Evolutionary conservation across 2,329 filamentous ascomycete genomes (phyloP).

Genomic region (Didymella glomerata): DNA sequence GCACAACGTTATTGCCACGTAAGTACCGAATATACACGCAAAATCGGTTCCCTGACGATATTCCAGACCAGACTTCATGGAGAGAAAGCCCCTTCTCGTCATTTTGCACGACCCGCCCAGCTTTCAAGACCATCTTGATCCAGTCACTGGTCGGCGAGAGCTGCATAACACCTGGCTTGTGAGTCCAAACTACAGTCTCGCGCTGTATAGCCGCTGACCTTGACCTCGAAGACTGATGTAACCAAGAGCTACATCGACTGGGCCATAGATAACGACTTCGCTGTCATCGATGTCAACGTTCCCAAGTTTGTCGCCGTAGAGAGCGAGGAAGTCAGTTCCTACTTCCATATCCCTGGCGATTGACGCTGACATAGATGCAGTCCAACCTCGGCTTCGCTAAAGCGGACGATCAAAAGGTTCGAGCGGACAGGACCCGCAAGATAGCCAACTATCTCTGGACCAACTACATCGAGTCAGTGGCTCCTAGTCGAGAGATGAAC

Average conservation of each 20-base stretch:
- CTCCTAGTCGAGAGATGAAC: neutral
- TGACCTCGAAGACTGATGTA: constrained; percentile 73
- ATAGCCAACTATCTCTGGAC: constrained; percentile 92
- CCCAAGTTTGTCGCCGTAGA: constrained; percentile 74
- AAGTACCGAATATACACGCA: constrained; percentile 32
- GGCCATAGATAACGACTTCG: constrained; percentile 79
- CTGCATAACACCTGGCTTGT: constrained; percentile 90
- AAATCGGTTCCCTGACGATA: constrained; percentile 3
- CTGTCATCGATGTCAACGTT: constrained; percentile 90
- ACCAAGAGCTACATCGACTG: constrained; percentile 84
- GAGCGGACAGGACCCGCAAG: constrained; percentile 65
- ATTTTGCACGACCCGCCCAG: constrained; percentile 86
- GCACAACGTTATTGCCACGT: constrained; percentile 85
- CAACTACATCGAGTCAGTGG: constrained; percentile 82
- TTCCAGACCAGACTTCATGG: constrained; percentile 68
- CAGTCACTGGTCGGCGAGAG: constrained; percentile 73
- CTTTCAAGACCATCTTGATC: constrained; percentile 54
- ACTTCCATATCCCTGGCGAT: too few species aligned
- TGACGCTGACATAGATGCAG: constrained; percentile 22
- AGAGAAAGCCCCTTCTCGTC: constrained; percentile 74
- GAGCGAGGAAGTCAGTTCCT: constrained; percentile 60
- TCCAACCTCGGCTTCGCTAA: constrained; percentile 45
- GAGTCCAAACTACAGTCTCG: constrained; percentile 54
- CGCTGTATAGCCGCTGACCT: constrained; percentile 54
- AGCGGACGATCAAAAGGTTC: constrained; percentile 58